These are phyloP conservation scores for Xanthoparmelia taractica DNA, from an alignment of 495 filamentous ascomycete genomes.

Conservation along the genomic window DNA sequence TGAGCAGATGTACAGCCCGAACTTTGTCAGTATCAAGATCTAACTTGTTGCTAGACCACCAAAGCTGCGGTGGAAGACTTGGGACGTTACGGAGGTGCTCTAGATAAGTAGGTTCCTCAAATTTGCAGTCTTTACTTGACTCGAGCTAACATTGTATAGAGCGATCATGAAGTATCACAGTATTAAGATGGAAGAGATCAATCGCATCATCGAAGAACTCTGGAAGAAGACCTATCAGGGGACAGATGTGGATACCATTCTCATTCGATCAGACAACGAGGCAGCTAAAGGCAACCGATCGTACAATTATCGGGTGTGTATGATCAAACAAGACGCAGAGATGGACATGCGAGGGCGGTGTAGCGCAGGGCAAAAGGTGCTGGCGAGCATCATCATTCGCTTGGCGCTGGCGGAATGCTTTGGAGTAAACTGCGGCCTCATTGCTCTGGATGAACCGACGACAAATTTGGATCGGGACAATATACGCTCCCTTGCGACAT, in stretches of 20 bases:
- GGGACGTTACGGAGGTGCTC: slow-evolving; percentile 64
- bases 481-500: slow-evolving; percentile 77
- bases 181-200: slow-evolving; percentile 98
- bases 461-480: slow-evolving; percentile 96
- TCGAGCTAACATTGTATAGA: slow-evolving; percentile 24
- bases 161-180: slow-evolving; percentile 96
- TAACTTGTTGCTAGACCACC: slow-evolving; percentile 47
- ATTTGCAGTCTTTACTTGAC: not conserved
- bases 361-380: slow-evolving; percentile 91
- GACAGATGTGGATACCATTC: slow-evolving; percentile 93
- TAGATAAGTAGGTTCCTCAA: slow-evolving; percentile 56
- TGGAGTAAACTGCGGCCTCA: slow-evolving; percentile 89
- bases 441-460: slow-evolving; percentile 95
- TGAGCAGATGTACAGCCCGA: slow-evolving; percentile 11
- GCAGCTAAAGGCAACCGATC: slow-evolving; percentile 63
- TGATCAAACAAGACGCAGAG: slow-evolving; percentile 94
- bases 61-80: slow-evolving; percentile 90
- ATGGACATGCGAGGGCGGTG: slow-evolving; percentile 99
- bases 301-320: slow-evolving; percentile 97
- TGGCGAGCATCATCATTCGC: slow-evolving; percentile 96
- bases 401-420: slow-evolving; percentile 95
- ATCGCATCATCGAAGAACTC: slow-evolving; percentile 85
- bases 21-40: not conserved
- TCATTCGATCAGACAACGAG: slow-evolving; percentile 86
- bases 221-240: slow-evolving; percentile 97